These are phyloP conservation scores for Penicillium sp. DNA, from an alignment of 2,329 filamentous ascomycete genomes.

Conservation along the genomic window DNA sequence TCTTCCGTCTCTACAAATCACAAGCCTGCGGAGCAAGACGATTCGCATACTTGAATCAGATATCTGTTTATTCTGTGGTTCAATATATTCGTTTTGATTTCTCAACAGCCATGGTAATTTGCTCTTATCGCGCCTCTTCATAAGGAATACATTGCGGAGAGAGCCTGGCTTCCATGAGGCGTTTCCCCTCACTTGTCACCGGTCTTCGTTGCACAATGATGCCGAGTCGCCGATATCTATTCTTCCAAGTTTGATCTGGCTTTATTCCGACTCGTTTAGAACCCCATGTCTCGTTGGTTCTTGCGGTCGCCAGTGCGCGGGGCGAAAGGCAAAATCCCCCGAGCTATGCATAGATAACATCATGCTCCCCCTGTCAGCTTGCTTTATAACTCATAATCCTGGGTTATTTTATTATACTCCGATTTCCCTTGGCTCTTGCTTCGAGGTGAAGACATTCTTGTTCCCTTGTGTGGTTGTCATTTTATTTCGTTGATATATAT, in stretches of 20 bases:
- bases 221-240: neutral
- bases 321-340: constrained; percentile 1
- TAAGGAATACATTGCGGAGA: neutral
- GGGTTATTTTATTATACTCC: constrained; percentile 8
- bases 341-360: constrained; percentile 17
- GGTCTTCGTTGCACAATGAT: neutral
- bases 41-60: neutral
- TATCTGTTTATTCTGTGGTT: neutral
- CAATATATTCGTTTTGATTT: neutral
- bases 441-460: neutral
- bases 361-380: neutral
- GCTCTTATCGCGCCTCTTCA: constrained; percentile 2
- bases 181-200: neutral
- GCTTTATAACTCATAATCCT: neutral
- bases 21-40: constrained; percentile 15
- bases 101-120: neutral
- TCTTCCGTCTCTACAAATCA: constrained; percentile 19
- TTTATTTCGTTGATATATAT: neutral
- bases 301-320: constrained; percentile 11
- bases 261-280: neutral
- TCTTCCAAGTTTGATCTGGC: neutral
- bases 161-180: neutral
- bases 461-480: neutral
- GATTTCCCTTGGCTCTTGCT: neutral
- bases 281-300: neutral